Evolutionary conservation across 164 flowering plant species (phyloP).

Genomic region (Chloranthus sessilifolius): DNA sequence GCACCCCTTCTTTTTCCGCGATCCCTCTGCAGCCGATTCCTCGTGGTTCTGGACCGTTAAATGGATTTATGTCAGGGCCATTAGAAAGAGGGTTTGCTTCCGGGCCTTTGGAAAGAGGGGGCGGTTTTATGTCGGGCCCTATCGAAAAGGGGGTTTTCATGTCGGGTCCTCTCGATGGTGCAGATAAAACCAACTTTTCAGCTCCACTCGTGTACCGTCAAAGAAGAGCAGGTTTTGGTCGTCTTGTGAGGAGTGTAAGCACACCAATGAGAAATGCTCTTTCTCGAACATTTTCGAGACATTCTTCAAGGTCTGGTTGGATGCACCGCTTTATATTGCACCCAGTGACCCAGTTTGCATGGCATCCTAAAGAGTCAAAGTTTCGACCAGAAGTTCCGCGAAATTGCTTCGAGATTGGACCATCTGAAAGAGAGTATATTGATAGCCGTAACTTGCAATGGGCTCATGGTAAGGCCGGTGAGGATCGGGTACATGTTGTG

Average conservation of each 20-base stretch:
- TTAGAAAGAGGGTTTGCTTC: conserved; percentile 59
- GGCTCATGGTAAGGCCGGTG: conserved; percentile 45
- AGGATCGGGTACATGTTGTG: conserved; percentile 42
- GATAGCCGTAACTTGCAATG: conserved; percentile 32
- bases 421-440: conserved; percentile 38
- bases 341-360: conserved; percentile 38
- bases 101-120: conserved; percentile 54
- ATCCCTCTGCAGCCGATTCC: conserved; percentile 61
- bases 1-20: conserved; percentile 60
- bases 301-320: conserved; percentile 40
- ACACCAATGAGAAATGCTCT: conserved; percentile 49
- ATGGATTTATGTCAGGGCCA: conserved; percentile 62
- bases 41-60: conserved; percentile 52
- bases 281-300: conserved; percentile 44
- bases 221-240: conserved; percentile 38
- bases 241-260: conserved; percentile 51
- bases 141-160: conserved; percentile 44
- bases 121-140: conserved; percentile 57
- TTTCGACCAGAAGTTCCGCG: conserved; percentile 31
- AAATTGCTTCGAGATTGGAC: conserved; percentile 32
- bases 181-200: conserved; percentile 50
- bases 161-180: conserved; percentile 55
- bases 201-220: conserved; percentile 50
- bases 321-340: conserved; percentile 47
- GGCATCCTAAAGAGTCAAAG: conserved; percentile 47